Percentiles rank a stretch among this genome's conserved stretches.
Evolutionary conservation across 1,284 basidiomycete species (phyloP).

Genomic region (Rhodotorula sp.): DNA sequence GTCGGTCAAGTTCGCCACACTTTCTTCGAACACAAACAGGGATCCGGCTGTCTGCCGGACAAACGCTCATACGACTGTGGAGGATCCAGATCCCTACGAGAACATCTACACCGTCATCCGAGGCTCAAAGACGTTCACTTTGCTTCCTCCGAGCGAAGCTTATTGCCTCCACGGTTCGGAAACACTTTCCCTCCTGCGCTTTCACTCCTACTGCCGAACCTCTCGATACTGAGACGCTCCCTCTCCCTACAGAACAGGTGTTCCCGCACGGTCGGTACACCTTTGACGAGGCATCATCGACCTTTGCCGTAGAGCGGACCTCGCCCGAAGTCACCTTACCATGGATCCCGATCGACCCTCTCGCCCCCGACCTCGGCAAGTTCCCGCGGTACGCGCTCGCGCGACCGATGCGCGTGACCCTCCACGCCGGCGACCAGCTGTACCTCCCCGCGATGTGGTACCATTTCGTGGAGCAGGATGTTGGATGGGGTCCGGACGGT

Average conservation of each 20-base stretch:
- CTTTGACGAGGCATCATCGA: background rate
- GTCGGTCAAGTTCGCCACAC: constrained; percentile 51
- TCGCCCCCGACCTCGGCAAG: constrained; percentile 13
- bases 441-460: constrained; percentile 87
- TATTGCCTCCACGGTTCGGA: constrained; percentile 70
- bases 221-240: constrained; percentile 24
- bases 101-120: constrained; percentile 84
- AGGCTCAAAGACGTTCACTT: constrained; percentile 77
- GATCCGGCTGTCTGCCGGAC: background rate
- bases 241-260: constrained; percentile 7
- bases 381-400: constrained; percentile 51
- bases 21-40: no score
- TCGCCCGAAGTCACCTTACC: constrained; percentile 17
- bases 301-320: constrained; percentile 22
- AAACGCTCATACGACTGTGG: background rate
- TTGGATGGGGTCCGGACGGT: background rate
- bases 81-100: constrained; percentile 74
- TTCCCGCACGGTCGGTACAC: constrained; percentile 27
- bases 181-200: constrained; percentile 57
- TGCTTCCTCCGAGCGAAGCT: constrained; percentile 83
- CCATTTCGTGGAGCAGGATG: constrained; percentile 39
- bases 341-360: constrained; percentile 46
- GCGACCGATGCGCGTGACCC: constrained; percentile 64
- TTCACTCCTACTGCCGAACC: background rate
- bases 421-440: constrained; percentile 73